phyloP scores from a whole-genome alignment of 2,329 filamentous ascomycete genomes.

The Alternaria infectoria region DNA sequence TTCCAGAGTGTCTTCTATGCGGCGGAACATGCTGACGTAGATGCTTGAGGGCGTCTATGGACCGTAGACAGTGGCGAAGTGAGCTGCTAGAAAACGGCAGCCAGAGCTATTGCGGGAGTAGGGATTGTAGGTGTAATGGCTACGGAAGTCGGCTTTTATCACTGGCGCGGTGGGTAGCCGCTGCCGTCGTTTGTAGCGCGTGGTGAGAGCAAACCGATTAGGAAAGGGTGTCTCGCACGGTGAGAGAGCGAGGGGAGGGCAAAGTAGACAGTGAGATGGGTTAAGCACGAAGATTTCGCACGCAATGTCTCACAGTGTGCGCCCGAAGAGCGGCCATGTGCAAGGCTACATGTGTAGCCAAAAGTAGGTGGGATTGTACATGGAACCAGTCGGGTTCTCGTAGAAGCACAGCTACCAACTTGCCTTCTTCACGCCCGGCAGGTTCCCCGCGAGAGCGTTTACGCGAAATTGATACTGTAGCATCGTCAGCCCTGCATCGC shows the following conservation, averaged over 20 bases:
- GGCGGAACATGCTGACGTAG: constrained; percentile 72
- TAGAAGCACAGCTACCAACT: constrained; percentile 74
- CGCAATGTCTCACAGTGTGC: background rate
- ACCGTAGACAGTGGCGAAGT: background rate
- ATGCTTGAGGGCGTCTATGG: background rate
- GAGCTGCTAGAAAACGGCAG: background rate
- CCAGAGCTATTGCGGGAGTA: background rate
- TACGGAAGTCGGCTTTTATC: background rate
- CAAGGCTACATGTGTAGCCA: background rate
- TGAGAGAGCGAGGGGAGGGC: background rate
- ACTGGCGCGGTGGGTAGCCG: background rate
- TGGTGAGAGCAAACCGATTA: constrained; percentile 21
- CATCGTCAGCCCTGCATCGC: constrained; percentile 15
- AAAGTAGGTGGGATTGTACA: constrained; percentile 19
- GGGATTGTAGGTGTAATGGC: constrained; percentile 1
- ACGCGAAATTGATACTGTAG: constrained; percentile 89
- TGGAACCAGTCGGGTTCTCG: background rate
- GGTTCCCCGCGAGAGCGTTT: constrained; percentile 81
- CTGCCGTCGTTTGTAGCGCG: constrained; percentile 14
- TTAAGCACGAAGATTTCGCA: background rate
- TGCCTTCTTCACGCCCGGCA: constrained; percentile 94
- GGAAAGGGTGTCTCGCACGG: constrained; percentile 10
- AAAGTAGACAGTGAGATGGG: background rate
- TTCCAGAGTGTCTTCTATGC: constrained; percentile 71
- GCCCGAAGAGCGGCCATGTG: background rate